Percentiles rank a stretch among this genome's conserved stretches.
phyloP scores from a whole-genome alignment of 352 stramenopile genomes.

The Phytopythium aichiense region DNA sequence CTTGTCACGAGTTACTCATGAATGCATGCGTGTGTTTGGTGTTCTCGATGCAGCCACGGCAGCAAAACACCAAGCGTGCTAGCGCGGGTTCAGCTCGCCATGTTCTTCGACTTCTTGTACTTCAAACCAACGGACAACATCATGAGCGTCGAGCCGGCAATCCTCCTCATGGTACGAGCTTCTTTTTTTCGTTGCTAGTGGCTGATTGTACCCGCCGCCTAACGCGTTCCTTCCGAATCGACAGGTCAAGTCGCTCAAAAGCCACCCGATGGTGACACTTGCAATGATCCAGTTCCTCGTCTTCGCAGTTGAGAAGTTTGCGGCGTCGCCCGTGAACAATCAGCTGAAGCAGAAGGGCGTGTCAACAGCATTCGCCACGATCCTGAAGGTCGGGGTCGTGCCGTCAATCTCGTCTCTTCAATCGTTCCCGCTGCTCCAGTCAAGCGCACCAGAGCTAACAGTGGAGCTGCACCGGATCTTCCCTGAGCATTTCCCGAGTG shows the following conservation, averaged over 20 bases:
- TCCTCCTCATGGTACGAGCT: conserved; percentile 70
- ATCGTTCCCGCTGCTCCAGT: conserved; percentile 69
- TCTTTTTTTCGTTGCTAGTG: neutral
- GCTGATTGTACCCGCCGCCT: neutral
- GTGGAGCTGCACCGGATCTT: conserved; percentile 78
- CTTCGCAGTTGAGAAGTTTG: conserved; percentile 83
- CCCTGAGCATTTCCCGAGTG: conserved; percentile 71
- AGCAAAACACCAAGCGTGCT: conserved; percentile 73
- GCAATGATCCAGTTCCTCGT: conserved; percentile 85
- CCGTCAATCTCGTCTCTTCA: conserved; percentile 64
- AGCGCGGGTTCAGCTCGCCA: conserved; percentile 73
- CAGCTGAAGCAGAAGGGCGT: conserved; percentile 82
- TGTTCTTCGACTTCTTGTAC: conserved; percentile 88
- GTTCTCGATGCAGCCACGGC: conserved; percentile 19
- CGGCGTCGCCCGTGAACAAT: conserved; percentile 64
- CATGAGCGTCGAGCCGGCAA: conserved; percentile 79
- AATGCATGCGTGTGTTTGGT: conserved; percentile 1
- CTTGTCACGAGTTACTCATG: neutral
- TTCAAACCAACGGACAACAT: conserved; percentile 80
- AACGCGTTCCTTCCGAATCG: neutral
- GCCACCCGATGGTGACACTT: conserved; percentile 76
- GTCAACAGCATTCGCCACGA: conserved; percentile 68
- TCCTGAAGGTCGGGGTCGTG: conserved; percentile 73
- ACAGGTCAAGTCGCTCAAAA: conserved; percentile 84
- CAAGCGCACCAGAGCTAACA: conserved; percentile 63